phyloP scores from a whole-genome alignment of 148 eudicot species.

The Vaccinium macrocarpon region DNA sequence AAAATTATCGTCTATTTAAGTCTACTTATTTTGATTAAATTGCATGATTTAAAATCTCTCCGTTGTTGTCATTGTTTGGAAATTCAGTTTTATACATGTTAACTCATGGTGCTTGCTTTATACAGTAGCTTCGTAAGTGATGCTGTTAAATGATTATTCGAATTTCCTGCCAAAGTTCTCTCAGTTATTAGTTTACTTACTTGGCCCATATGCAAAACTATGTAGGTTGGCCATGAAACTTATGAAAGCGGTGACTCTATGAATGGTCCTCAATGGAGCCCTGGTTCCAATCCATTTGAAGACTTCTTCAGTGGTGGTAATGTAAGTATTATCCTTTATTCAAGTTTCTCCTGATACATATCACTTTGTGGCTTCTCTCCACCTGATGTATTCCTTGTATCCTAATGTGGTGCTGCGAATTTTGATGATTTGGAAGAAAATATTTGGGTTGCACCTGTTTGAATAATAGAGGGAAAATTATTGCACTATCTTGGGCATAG shows the following conservation, averaged over 20 bases:
- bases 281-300: slow-evolving; percentile 53
- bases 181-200: not conserved
- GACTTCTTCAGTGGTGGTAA: slow-evolving; percentile 51
- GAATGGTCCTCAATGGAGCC: slow-evolving; percentile 38
- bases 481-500: not conserved
- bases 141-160: not conserved
- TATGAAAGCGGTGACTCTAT: slow-evolving; percentile 46
- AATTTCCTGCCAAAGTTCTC: not conserved
- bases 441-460: not conserved
- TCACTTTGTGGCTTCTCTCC: not conserved
- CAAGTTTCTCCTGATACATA: not conserved
- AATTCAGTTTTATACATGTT: not conserved
- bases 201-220: not conserved
- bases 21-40: not conserved
- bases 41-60: not conserved
- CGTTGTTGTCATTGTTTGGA: not conserved
- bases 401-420: slow-evolving; percentile 14
- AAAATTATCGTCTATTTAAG: not conserved
- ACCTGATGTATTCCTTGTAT: not conserved
- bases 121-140: not conserved
- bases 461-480: not conserved
- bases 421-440: not conserved
- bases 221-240: slow-evolving; percentile 74
- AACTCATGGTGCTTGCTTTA: not conserved
- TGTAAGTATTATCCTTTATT: slow-evolving; percentile 42